Base-by-base conservation (phyloP, 139 green algal species). In the Gonium pectorale region DNA sequence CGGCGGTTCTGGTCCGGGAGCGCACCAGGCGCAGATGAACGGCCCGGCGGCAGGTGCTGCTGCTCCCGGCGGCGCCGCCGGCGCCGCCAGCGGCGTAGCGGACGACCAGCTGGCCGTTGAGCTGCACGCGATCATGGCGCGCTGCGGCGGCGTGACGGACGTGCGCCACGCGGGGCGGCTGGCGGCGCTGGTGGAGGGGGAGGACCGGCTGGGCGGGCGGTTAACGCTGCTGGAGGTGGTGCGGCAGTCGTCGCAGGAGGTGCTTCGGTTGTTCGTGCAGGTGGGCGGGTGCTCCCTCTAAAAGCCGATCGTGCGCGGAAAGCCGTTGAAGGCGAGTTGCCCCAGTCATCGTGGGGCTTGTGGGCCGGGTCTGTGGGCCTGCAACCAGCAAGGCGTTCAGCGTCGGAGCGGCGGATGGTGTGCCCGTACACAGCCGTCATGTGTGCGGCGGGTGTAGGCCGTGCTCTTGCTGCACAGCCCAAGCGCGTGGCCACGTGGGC, bases 171-270 rank as follows among this genome's bases (percentile, higher is more conserved):
- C 80, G 26, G 29, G 35, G 19, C 37, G 63, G 29, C 74, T 88
- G 40, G 73, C 49, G 19, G 51, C 38, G 7, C 66, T 88, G 73
- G 71, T 88, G 49, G 64, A 63, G 35, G 38, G n/a, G 13, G 62
- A 88, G 51, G 60, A 40, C n/a, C 63, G 79, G 51, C 67, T 84
- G 63, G 83, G 83, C 7, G 62, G 73, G 15, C 71, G 71, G 38
- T 46, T 83, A 19, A 80, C 69, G 63, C 83, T 88, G 64, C 73
- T 88, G 29, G 66, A 27, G 0, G 64, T 88, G 49, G 49, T 88
- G 31, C 43, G 40, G 51, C 62, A 73, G 64, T 84, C 83, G 0
- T 56, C 51, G 7, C 71, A 73, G n/a, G 83, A 83, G 21, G 64
- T 83, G 64, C 64, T 69, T 62, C 41, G 49, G 17, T 8, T 9